Percentiles rank a stretch among this genome's conserved stretches.
Evolutionary conservation across 148 eudicot genomes (phyloP).

Genomic region (Camellia sinensis): DNA sequence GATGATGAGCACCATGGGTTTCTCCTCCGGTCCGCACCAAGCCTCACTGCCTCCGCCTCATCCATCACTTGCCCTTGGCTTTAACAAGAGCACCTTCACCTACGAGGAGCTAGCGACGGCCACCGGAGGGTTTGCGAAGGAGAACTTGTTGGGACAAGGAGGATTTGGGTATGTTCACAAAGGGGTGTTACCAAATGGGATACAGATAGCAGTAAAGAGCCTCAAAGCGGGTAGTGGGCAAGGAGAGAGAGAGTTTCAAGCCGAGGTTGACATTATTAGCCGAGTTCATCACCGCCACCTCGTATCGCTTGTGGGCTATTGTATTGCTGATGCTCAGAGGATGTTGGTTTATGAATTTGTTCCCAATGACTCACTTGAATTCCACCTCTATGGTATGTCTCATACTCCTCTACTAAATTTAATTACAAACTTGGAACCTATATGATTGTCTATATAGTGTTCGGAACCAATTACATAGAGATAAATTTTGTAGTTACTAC

Average conservation of each 20-base stretch:
- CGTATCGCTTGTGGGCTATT: constrained; percentile 42
- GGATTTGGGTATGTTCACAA: constrained; percentile 40
- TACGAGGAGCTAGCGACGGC: constrained; percentile 32
- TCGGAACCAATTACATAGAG: no score
- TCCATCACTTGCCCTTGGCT: constrained; percentile 22
- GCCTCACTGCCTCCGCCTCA: constrained; percentile 26
- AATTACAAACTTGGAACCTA: no score
- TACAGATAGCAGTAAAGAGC: constrained; percentile 35
- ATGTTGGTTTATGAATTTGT: constrained; percentile 39
- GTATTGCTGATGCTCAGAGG: constrained; percentile 27
- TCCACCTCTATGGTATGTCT: constrained; percentile 33
- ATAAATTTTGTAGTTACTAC: no score
- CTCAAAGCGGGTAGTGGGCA: constrained; percentile 34
- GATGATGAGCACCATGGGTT: constrained; percentile 18
- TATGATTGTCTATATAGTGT: no score
- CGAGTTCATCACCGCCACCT: constrained; percentile 43
- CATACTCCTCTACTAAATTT: no score
- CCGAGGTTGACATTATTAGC: constrained; percentile 41
- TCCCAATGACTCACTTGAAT: constrained; percentile 28
- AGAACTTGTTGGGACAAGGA: constrained; percentile 31
- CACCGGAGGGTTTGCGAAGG: constrained; percentile 21
- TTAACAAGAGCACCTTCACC: constrained; percentile 28
- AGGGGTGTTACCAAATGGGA: constrained; percentile 29
- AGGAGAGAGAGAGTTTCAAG: constrained; percentile 35
- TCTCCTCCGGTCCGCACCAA: constrained; percentile 20